A percentile compares a stretch with the other conserved stretches of the same genome.
Evolutionary conservation across 2,329 filamentous ascomycete genomes (phyloP).

Genomic region (Exophiala viscosa): DNA sequence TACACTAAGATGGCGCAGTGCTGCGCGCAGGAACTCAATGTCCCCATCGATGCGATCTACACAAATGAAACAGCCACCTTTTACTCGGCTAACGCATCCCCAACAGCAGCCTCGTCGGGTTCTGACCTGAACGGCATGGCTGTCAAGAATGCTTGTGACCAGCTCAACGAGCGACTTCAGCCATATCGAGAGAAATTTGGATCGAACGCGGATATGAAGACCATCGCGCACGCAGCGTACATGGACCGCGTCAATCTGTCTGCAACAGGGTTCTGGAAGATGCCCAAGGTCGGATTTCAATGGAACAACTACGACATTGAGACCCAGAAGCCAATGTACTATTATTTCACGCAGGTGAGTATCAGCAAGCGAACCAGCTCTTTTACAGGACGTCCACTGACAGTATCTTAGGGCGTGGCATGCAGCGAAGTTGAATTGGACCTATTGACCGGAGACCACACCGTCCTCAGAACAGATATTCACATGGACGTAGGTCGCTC

Average conservation of each 20-base stretch:
- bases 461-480: slow-evolving; percentile 82
- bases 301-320: slow-evolving; percentile 62
- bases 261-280: slow-evolving; percentile 95
- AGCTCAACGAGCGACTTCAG: slow-evolving; percentile 79
- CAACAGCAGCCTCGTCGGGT: slow-evolving; percentile 89
- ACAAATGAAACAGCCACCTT: slow-evolving; percentile 95
- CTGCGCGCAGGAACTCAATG: slow-evolving; percentile 79
- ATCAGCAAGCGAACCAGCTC: not conserved
- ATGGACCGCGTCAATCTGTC: slow-evolving; percentile 94
- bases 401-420: slow-evolving; percentile 65
- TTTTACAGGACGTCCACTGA: not conserved
- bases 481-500: slow-evolving; percentile 83
- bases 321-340: slow-evolving; percentile 94
- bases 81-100: slow-evolving; percentile 88
- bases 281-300: slow-evolving; percentile 90
- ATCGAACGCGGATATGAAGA: slow-evolving; percentile 73
- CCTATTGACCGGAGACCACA: slow-evolving; percentile 90
- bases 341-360: slow-evolving; percentile 76
- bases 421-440: slow-evolving; percentile 92
- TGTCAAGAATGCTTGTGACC: slow-evolving; percentile 84
- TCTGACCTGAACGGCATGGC: slow-evolving; percentile 96
- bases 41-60: slow-evolving; percentile 78
- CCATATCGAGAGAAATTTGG: slow-evolving; percentile 85
- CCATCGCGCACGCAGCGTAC: slow-evolving; percentile 87
- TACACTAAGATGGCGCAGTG: slow-evolving; percentile 98